phyloP scores from a whole-genome alignment of 495 filamentous ascomycete species.

The Pyrenopolyporus hunteri region DNA sequence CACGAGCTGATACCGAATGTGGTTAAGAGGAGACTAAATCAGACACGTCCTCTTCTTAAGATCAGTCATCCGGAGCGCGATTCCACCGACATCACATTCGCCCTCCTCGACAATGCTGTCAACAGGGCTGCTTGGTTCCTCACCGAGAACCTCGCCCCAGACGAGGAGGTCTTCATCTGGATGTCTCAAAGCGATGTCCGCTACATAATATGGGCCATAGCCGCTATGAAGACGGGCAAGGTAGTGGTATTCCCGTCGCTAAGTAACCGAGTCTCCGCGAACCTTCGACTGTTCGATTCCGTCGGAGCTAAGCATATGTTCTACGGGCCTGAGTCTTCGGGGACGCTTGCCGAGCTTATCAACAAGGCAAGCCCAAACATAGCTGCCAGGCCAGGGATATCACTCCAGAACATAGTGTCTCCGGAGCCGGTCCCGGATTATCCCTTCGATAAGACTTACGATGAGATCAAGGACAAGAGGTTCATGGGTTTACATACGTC shows the following conservation, averaged over 20 bases:
- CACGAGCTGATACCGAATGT: conserved; percentile 32
- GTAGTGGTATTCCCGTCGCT: conserved; percentile 34
- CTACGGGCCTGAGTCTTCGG: conserved; percentile 31
- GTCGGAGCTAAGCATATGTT: conserved; percentile 31
- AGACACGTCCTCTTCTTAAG: conserved; percentile 26
- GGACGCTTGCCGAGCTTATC: conserved; percentile 24
- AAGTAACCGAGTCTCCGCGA: conserved; percentile 32
- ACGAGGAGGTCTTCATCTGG: conserved; percentile 36
- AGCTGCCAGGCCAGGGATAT: conserved; percentile 11
- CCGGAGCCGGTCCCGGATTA: conserved; percentile 33
- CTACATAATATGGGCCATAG: conserved; percentile 35
- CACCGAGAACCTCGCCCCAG: conserved; percentile 23
- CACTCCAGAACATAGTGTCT: conserved; percentile 24
- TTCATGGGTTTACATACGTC: conserved; percentile 40
- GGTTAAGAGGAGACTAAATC: conserved; percentile 25
- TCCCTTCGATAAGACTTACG: conserved; percentile 33
- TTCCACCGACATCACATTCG: conserved; percentile 28
- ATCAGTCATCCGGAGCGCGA: conserved; percentile 32
- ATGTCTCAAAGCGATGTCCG: conserved; percentile 35
- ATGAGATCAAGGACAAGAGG: conserved; percentile 29
- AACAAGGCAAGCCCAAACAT: conserved; percentile 14
- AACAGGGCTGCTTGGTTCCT: conserved; percentile 38
- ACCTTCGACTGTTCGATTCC: conserved; percentile 28
- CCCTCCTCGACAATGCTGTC: conserved; percentile 33
- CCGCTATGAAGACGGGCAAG: conserved; percentile 39